Evolutionary conservation across 176 grass and related monocot species (phyloP).

Genomic region (Stipa capillata): DNA sequence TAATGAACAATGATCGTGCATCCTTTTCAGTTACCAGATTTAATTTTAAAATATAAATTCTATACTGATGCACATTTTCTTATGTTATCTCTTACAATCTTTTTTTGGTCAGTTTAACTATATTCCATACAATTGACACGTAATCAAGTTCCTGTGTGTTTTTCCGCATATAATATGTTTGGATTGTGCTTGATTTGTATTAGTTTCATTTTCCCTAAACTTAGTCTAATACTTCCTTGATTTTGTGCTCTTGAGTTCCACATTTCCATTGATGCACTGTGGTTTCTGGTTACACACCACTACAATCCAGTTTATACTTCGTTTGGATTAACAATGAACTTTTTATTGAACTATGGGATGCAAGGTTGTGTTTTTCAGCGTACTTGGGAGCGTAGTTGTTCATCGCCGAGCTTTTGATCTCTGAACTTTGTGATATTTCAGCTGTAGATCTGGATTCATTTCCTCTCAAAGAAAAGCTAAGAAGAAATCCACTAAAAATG

Average conservation of each 20-base stretch:
- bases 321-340: not conserved
- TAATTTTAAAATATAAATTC: not conserved
- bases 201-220: not conserved
- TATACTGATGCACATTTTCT: not conserved
- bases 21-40: not conserved
- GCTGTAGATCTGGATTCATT: slow-evolving; percentile 40
- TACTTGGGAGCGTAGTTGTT: not conserved
- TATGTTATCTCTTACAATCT: not conserved
- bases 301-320: not conserved
- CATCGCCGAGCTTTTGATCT: slow-evolving; percentile 11
- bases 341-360: not conserved
- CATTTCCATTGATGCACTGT: not conserved
- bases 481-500: slow-evolving; percentile 89
- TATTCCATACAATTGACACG: not conserved
- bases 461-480: slow-evolving; percentile 58
- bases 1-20: not conserved
- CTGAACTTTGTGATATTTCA: slow-evolving; percentile 30
- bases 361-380: not conserved
- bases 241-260: not conserved
- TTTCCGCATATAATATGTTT: not conserved
- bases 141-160: not conserved
- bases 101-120: not conserved
- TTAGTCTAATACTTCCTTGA: not conserved
- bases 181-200: not conserved
- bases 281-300: not conserved